Base-by-base conservation (phyloP, 192 early-diverging fungal genomes). In the Lobosporangium transversale region DNA sequence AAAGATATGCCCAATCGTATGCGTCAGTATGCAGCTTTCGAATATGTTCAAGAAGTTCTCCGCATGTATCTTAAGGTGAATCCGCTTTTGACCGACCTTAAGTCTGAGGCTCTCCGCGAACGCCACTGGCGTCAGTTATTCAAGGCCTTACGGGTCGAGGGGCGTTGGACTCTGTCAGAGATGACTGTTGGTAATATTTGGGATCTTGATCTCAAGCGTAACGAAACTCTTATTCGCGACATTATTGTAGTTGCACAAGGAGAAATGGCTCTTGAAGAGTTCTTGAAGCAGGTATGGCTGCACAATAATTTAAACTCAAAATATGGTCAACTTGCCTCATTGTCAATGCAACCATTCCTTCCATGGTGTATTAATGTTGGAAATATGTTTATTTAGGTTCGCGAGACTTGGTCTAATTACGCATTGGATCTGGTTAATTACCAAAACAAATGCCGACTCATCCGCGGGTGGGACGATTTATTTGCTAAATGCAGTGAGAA, bases 261-360 rank as follows among this genome's bases (percentile, higher is more conserved):
- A 64, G 98, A 99, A 86, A 98, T 99, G 97, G 98, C 95, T 12
- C 82, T 99, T 58, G 98, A 99, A 83, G 94, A 97, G 81, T 99
- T 96, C 85, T 85, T 99, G 81, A 91, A 89, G 57, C 94, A 96
- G 82, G 79, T 71, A 21, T 48, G 14, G 37, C 37, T 10, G 37
- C 8, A 40, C 32, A 17, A n/a, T 65, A 20, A 53, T 30, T 36
- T 27, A 52, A 9, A 20, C 42, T 21, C 20, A 29, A n/a, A n/a
- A n/a, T n/a, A n/a, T n/a, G n/a, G n/a, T n/a, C n/a, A n/a, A n/a
- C n/a, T n/a, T n/a, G n/a, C n/a, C n/a, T n/a, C n/a, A n/a, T n/a
- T n/a, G n/a, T n/a, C n/a, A n/a, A n/a, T n/a, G n/a, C n/a, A n/a
- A n/a, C n/a, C n/a, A n/a, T n/a, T n/a, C n/a, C n/a, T n/a, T n/a